Evolutionary conservation across 805 yeast genomes (phyloP), one percentile per base, ranked within the genome.

Genomic region (Blastobotrys robertii): DNA sequence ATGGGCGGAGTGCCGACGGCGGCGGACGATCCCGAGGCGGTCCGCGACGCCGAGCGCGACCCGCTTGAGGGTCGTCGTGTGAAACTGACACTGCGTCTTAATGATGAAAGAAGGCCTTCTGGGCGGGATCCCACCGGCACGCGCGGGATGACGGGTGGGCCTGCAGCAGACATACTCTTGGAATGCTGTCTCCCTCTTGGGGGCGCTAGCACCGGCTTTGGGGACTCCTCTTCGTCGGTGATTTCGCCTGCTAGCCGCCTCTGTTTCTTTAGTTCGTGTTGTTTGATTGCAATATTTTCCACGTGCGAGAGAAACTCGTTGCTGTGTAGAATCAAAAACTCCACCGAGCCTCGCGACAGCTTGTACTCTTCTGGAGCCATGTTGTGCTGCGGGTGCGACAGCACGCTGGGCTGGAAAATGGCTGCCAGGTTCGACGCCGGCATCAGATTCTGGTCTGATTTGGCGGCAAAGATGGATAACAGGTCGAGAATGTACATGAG

Each of bases 371-470:
- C 85, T 1, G 97, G 97, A 34, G 81, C 76, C 79, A 90, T 76
- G 58, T 88, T 96, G 60, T 92, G 97, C 50, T 73, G 74, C 4
- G 96, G 95, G 60, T 90, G 97, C 8, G 94, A 83, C 42, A 92
- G 68, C 12, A 92, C 78, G n/a, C 95, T 84, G 2, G 98, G 97
- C 65, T 92, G 98, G 66, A 92, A 92, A 44, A 92, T 84, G 1
- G 97, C 95, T 1, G 97, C 95, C 50, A 92, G 67, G 59, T 92
- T 92, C 53, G 86, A 76, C 1, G 95, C 84, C 1, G 96, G 79
- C 99, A 92, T 92, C 50, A 85, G 68, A 59, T 88, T 92, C 46
- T 76, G 76, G 39, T 74, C 75, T 11, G 94, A 73, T 55, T 83
- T 80, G 46, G 81, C 76, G 35, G 87, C 82, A 55, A 92, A 94